These are phyloP conservation scores for Eutypa lata DNA, from an alignment of 2,329 filamentous ascomycete species.

Conservation along the genomic window DNA sequence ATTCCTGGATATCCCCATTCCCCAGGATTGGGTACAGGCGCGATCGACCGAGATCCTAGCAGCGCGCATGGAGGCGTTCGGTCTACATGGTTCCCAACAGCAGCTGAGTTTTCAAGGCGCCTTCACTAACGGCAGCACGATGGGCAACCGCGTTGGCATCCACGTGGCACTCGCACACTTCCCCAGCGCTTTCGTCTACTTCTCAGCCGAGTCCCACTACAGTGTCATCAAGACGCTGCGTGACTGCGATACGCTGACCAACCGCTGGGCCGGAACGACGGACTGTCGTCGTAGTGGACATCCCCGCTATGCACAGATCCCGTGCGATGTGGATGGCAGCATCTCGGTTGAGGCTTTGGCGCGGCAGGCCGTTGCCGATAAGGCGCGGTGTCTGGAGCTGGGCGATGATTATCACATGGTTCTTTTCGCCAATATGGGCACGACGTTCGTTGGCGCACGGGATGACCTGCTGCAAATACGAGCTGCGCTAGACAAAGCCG, in stretches of 20 bases:
- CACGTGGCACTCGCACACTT: slow-evolving; percentile 7
- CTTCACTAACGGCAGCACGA: slow-evolving; percentile 11
- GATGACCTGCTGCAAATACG: slow-evolving; percentile 2
- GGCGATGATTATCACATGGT: slow-evolving; percentile 4
- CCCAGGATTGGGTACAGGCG: slow-evolving; percentile 1
- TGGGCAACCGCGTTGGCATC: slow-evolving; percentile 11
- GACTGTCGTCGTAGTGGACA: not conserved
- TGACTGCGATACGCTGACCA: slow-evolving; percentile 8
- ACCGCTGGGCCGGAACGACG: slow-evolving; percentile 3
- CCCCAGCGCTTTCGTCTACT: slow-evolving; percentile 7
- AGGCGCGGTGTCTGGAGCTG: not conserved
- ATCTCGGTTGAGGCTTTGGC: slow-evolving; percentile 4
- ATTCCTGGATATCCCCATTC: slow-evolving; percentile 5
- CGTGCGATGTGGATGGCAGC: slow-evolving; percentile 1
- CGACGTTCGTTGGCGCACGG: slow-evolving; percentile 6
- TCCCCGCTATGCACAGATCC: slow-evolving; percentile 2
- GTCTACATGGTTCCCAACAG: not conserved
- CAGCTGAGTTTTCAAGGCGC: slow-evolving; percentile 4
- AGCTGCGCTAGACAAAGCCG: not conserved
- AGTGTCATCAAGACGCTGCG: slow-evolving; percentile 9
- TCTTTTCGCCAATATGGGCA: slow-evolving; percentile 7
- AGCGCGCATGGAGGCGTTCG: slow-evolving; percentile 3
- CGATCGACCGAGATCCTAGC: slow-evolving; percentile 2
- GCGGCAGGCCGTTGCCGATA: slow-evolving; percentile 1
- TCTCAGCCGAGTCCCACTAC: slow-evolving; percentile 9